Conservation (phyloP, 164 flowering plant species). For the Buxus sempervirens region DNA sequence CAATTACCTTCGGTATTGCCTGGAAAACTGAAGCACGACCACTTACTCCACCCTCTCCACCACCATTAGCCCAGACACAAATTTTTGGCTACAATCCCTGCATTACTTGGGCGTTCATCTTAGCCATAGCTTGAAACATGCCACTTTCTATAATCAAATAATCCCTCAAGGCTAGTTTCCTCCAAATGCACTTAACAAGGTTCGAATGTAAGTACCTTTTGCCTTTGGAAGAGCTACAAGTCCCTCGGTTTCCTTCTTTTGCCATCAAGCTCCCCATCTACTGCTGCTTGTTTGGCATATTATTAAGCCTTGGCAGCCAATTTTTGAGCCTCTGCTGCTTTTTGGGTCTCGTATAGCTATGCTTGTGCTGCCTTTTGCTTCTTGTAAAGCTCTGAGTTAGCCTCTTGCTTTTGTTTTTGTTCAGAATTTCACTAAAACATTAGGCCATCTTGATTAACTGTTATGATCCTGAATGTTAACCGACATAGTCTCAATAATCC, state of each 20-base stretch:
- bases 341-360: background rate
- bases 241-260: constrained; percentile 19
- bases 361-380: constrained; percentile 18
- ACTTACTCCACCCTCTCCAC: constrained; percentile 7
- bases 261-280: background rate
- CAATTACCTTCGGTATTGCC: constrained; percentile 30
- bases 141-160: constrained; percentile 38
- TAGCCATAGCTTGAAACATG: constrained; percentile 35
- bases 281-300: background rate
- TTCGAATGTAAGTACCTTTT: constrained; percentile 23
- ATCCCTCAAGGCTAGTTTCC: constrained; percentile 39
- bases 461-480: too few species aligned
- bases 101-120: constrained; percentile 32
- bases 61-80: constrained; percentile 26
- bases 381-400: constrained; percentile 26
- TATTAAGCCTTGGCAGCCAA: background rate
- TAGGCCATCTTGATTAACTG: too few species aligned
- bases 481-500: too few species aligned
- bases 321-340: constrained; percentile 4
- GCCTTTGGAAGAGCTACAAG: constrained; percentile 23
- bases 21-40: constrained; percentile 21
- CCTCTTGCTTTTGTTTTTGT: constrained; percentile 29
- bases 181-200: constrained; percentile 22
- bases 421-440: background rate
- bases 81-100: constrained; percentile 41